Evolutionary conservation across 768 basidiomycete genomes (phyloP).

Genomic region (Plicaturopsis crispa): DNA sequence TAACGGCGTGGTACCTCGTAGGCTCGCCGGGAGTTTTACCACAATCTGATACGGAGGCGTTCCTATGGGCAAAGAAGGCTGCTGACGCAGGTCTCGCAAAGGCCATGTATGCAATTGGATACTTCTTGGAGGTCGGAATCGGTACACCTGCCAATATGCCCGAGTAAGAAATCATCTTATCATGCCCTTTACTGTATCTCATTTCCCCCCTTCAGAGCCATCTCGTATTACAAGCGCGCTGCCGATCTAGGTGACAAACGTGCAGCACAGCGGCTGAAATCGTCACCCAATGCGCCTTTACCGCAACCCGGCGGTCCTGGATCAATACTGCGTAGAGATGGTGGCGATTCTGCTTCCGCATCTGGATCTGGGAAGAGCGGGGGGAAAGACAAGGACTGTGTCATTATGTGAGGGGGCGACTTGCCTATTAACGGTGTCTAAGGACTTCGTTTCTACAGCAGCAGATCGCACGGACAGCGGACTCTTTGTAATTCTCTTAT

Average conservation of each 20-base stretch:
- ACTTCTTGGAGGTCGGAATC: conserved; percentile 95
- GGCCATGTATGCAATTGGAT: conserved; percentile 97
- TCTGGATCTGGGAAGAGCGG: conserved; percentile 36
- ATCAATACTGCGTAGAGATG: conserved; percentile 53
- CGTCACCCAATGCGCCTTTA: conserved; percentile 45
- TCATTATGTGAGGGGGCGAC: conserved; percentile 91
- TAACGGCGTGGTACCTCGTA: conserved; percentile 99
- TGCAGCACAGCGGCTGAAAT: conserved; percentile 74
- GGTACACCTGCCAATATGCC: conserved; percentile 60
- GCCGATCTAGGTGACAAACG: conserved; percentile 93
- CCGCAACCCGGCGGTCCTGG: conserved; percentile 53
- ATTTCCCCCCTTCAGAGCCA: conserved; percentile 38
- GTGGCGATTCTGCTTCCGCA: conserved; percentile 26
- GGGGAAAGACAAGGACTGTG: conserved; percentile 73
- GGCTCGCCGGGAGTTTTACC: conserved; percentile 96
- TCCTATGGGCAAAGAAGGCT: conserved; percentile 93
- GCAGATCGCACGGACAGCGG: too few relatives aligned
- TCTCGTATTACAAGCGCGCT: conserved; percentile 81
- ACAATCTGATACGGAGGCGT: conserved; percentile 98
- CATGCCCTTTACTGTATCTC: conserved; percentile 6
- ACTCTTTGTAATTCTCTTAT: too few relatives aligned
- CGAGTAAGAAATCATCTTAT: conserved; percentile 53
- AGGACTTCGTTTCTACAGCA: too few relatives aligned
- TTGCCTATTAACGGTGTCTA: too few relatives aligned
- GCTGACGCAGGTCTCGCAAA: conserved; percentile 89